Base-by-base conservation (phyloP, 768 basidiomycete genomes). In the Glaciozyma martinii region DNA sequence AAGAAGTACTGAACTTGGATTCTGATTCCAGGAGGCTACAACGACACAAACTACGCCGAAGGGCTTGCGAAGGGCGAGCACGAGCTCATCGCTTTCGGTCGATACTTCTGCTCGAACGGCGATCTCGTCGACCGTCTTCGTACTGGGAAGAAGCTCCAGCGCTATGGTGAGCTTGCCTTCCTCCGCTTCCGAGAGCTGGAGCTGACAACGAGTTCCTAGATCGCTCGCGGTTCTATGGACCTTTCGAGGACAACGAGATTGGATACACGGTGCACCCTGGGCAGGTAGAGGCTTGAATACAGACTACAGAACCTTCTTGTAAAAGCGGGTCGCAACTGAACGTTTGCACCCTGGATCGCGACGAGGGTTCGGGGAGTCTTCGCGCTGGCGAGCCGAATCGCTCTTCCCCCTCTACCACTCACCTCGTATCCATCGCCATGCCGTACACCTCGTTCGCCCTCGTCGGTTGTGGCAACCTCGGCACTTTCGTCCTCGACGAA, bases 201-300 rank as follows among this genome's bases (percentile, higher is more conserved):
- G 52, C 52, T 27, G 19, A 4, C 21, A 19, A 60, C 25, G 27
- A n/a, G 21, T 7, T 43, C 25, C 1, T 42, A 56, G 50, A 66
- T 46, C 32, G 65, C 21, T 62, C 59, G 18, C 63, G 71, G n/a
- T 76, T 72, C 67, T 68, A 73, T 59, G 71, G 75, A 18, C 74
- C 74, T 0, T 75, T 75, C 57, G 59, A 60, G 50, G 67, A 75
- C 40, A 74, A 75, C 54, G 69, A 72, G 55, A 27, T 75, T 25
- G 74, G 74, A 33, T 75, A 75, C 62, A 75, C 74, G 18, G 70
- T 71, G 6, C 72, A 73, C 58, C 53, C 59, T 3, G 54, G 55
- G 47, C 47, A 49, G 47, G 23, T 49, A 8, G 47, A 21, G 21
- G 49, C 49, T n/a, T 40, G 37, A 40, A 40, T 13, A 13, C 15